A percentile compares a stretch with the other conserved stretches of the same genome.
Evolutionary conservation across 805 yeast species (phyloP).

Genomic region (Candida khao-thaluensis): DNA sequence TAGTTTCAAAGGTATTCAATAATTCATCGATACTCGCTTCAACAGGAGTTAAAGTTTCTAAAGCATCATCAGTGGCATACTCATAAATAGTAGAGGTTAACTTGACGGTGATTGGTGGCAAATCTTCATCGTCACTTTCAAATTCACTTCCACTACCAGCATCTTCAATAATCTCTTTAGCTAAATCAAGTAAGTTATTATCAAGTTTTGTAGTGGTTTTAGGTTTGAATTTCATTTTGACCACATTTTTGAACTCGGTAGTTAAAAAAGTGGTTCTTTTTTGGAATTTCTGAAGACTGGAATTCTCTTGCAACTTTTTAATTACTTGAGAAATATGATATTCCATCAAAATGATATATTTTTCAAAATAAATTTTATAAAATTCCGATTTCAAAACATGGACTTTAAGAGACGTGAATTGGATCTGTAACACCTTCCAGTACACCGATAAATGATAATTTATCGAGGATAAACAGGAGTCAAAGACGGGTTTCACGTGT

Average conservation of each 20-base stretch:
- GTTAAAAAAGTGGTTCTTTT: slow-evolving; percentile 24
- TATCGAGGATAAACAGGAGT: not conserved
- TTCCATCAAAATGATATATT: slow-evolving; percentile 1
- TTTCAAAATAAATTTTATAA: slow-evolving; percentile 8
- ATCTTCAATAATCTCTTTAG: slow-evolving; percentile 24
- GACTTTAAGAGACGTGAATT: slow-evolving; percentile 2
- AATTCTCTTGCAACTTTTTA: slow-evolving; percentile 13
- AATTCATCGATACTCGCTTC: slow-evolving; percentile 27
- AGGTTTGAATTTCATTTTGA: slow-evolving; percentile 14
- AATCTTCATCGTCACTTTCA: slow-evolving; percentile 14
- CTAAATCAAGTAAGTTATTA: slow-evolving; percentile 18
- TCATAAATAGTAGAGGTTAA: slow-evolving; percentile 27
- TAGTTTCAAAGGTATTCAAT: slow-evolving; percentile 30
- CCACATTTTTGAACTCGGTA: slow-evolving; percentile 25
- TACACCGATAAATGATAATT: not conserved
- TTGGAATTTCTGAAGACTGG: slow-evolving; percentile 19
- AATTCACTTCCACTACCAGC: slow-evolving; percentile 9
- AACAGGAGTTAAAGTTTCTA: slow-evolving; percentile 12
- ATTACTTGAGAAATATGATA: slow-evolving; percentile 2
- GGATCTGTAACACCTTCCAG: not conserved
- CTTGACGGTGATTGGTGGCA: slow-evolving; percentile 21
- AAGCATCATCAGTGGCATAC: slow-evolving; percentile 3
- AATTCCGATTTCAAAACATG: slow-evolving; percentile 4
- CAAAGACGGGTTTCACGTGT: slow-evolving; percentile 1
- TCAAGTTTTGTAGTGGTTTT: slow-evolving; percentile 10